Evolutionary conservation across 805 yeast species (phyloP), one percentile per base, ranked within the genome.

Genomic region (Lipomyces kockii): DNA sequence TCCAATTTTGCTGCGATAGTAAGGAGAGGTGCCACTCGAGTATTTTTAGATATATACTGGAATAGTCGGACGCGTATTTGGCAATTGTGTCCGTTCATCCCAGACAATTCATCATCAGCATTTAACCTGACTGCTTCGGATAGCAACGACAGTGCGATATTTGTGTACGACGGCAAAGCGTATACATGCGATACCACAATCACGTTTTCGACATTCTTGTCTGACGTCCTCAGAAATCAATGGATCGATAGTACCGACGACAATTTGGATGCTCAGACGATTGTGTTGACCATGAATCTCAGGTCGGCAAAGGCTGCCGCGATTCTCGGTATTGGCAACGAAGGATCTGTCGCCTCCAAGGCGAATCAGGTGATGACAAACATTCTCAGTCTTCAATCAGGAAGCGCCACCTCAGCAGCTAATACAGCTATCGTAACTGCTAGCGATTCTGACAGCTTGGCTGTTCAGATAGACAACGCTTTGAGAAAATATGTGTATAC

Each of bases 41-140:
- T 82, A 22, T 73, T 78, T 68, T 52, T 85, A 6, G 87, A 87
- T 72, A 72, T 85, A n/a, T 86, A 82, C 74, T 86, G 85, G 85
- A 84, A 84, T 73, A 78, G 78, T 46, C 72, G 70, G 55, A 75
- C 78, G 7, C 58, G 69, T 11, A 70, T 65, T 56, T 85, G 88
- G 88, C 88, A 85, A 74, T 75, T 86, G 27, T 86, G 89, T 70
- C 89, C 89, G 1, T 82, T 78, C 2, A 60, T 58, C 11, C 9
- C 46, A 12, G 6, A 53, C 9, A 58, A 65, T 46, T 53, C 63
- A 27, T 11, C 60, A 17, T 32, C 58, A 32, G 52, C 39, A 32
- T 29, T 3, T 34, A 27, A 22, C 35, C 32, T 14, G 25, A 43
- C 53, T 53, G 25, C 54, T 9, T 25, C 55, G 22, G 61, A 51